A percentile compares a stretch with the other conserved stretches of the same genome.
These are phyloP conservation scores for Cnidoscolus chayamansa DNA, from an alignment of 441 rosid species.

Conservation along the genomic window DNA sequence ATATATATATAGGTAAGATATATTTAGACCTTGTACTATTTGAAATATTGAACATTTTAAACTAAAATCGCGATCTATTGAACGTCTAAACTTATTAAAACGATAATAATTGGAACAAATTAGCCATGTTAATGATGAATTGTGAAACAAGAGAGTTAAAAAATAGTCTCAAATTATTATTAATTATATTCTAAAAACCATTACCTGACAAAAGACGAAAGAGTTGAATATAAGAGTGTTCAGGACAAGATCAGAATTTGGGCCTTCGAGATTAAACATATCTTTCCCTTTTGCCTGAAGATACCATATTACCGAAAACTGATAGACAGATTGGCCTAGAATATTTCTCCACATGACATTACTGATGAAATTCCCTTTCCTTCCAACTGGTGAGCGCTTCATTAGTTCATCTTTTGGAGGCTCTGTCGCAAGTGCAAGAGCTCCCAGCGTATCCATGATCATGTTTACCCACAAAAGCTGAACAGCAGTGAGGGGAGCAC, in stretches of 20 bases:
- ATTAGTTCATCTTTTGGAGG: conserved; percentile 44
- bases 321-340: conserved; percentile 42
- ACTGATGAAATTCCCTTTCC: conserved; percentile 40
- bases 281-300: conserved; percentile 40
- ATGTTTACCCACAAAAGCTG: conserved; percentile 56
- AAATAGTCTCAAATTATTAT: too few species aligned
- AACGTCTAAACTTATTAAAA: too few species aligned
- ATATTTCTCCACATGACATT: conserved; percentile 52
- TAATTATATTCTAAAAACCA: background rate
- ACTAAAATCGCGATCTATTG: too few species aligned
- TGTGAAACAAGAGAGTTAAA: too few species aligned
- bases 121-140: too few species aligned
- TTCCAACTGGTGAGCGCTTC: conserved; percentile 43
- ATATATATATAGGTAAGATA: too few species aligned
- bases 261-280: conserved; percentile 37
- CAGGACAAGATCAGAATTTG: conserved; percentile 35
- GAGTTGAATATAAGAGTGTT: conserved; percentile 48
- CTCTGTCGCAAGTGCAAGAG: conserved; percentile 52
- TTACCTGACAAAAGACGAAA: conserved; percentile 68
- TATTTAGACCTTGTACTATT: too few species aligned
- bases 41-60: too few species aligned
- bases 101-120: too few species aligned
- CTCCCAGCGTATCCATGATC: conserved; percentile 54
- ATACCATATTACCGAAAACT: conserved; percentile 32
- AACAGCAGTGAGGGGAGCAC: conserved; percentile 48